A percentile compares a stretch with the other conserved stretches of the same genome.
Evolutionary conservation across 2,329 filamentous ascomycete species (phyloP).

Genomic region (Raffaelea arxii): DNA sequence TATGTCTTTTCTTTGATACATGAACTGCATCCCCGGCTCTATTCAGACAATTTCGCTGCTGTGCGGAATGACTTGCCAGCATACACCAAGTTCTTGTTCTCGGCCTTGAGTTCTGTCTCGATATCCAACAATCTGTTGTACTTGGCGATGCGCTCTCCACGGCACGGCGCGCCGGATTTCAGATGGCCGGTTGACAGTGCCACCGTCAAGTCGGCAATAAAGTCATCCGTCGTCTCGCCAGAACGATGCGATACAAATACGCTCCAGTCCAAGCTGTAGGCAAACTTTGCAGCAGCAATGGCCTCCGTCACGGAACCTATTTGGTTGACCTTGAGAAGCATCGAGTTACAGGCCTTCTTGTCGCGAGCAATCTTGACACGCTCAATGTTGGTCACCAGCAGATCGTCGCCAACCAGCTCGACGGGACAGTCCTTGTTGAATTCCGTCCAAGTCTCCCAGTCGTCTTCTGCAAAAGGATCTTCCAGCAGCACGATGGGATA

Average conservation of each 20-base stretch:
- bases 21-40: too few species aligned
- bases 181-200: constrained; percentile 27
- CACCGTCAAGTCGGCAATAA: constrained; percentile 31
- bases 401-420: constrained; percentile 29
- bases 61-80: constrained; percentile 20
- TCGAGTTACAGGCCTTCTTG: constrained; percentile 27
- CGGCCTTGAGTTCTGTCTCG: constrained; percentile 18
- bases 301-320: constrained; percentile 31
- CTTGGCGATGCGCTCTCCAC: constrained; percentile 30
- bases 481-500: constrained; percentile 29
- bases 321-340: constrained; percentile 32
- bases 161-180: constrained; percentile 28
- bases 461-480: constrained; percentile 30
- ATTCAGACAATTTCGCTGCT: too few species aligned
- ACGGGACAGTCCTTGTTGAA: constrained; percentile 14
- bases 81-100: constrained; percentile 16
- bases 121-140: constrained; percentile 35
- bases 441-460: constrained; percentile 22
- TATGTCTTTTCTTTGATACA: too few species aligned
- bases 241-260: constrained; percentile 33
- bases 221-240: constrained; percentile 32
- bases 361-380: constrained; percentile 23
- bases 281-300: constrained; percentile 24
- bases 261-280: constrained; percentile 24
- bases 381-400: constrained; percentile 16